phyloP scores from a whole-genome alignment of 805 yeast species.

The Zygosaccharomyces lentus region DNA sequence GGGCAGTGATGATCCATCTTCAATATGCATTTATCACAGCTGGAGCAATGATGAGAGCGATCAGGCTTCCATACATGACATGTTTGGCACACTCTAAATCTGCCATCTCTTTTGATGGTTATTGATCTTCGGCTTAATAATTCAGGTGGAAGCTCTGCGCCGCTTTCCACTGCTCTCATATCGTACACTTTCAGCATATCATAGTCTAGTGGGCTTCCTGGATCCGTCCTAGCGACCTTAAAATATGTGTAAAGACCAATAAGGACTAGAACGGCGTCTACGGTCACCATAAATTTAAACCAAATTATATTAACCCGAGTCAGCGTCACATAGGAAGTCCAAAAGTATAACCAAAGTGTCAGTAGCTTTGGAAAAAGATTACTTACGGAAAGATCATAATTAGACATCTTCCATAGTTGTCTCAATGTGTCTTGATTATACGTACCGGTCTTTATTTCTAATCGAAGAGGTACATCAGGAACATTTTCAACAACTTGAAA shows the following conservation, averaged over 20 bases:
- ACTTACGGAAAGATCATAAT: conserved; percentile 5
- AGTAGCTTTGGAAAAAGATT: conserved; percentile 27
- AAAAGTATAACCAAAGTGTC: conserved; percentile 21
- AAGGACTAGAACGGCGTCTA: conserved; percentile 7
- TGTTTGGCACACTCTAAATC: conserved; percentile 63
- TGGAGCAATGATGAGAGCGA: conserved; percentile 79
- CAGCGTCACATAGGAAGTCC: conserved; percentile 23
- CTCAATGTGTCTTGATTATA: not conserved
- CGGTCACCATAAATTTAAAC: not conserved
- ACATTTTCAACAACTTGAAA: not conserved
- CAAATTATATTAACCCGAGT: conserved; percentile 17
- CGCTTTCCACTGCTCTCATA: conserved; percentile 28
- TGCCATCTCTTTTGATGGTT: conserved; percentile 52
- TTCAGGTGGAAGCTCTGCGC: conserved; percentile 41
- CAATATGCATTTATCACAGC: conserved; percentile 63
- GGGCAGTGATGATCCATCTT: conserved; percentile 95
- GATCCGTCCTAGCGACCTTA: conserved; percentile 48
- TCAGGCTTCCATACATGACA: conserved; percentile 80
- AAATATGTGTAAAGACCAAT: conserved; percentile 46
- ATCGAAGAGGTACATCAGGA: not conserved
- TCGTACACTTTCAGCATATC: conserved; percentile 38
- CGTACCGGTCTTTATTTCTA: not conserved
- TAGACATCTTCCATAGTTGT: not conserved
- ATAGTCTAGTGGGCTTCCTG: conserved; percentile 65
- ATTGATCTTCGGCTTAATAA: conserved; percentile 39